A percentile compares a stretch with the other conserved stretches of the same genome.
Evolutionary conservation across 1,139 yeast genomes (phyloP).

Genomic region (Petasospora fabianii): DNA sequence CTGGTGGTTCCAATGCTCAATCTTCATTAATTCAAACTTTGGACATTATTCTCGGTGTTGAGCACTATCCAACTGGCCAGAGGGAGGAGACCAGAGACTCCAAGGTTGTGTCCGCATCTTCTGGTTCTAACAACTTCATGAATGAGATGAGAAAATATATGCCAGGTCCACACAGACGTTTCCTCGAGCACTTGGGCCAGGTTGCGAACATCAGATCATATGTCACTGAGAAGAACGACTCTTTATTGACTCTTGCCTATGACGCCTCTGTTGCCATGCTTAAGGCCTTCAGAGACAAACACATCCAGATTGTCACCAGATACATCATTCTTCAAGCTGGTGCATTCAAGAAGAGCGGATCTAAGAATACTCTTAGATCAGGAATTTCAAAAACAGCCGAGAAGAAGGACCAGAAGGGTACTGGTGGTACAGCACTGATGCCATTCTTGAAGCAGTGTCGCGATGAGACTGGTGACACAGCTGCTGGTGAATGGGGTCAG

Average conservation of each 20-base stretch:
- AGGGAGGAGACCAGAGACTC: conserved; percentile 34
- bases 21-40: conserved; percentile 83
- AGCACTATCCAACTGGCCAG: conserved; percentile 71
- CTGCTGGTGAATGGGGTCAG: conserved; percentile 88
- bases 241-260: conserved; percentile 66
- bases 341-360: conserved; percentile 47
- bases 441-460: conserved; percentile 94
- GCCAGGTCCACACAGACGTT: conserved; percentile 83
- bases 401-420: conserved; percentile 64
- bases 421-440: conserved; percentile 90
- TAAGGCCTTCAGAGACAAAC: conserved; percentile 85
- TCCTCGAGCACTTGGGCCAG: conserved; percentile 55
- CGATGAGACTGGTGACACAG: conserved; percentile 91
- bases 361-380: conserved; percentile 48
- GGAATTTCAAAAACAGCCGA: conserved; percentile 43
- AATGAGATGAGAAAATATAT: conserved; percentile 81
- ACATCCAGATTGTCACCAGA: conserved; percentile 86
- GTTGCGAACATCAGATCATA: conserved; percentile 61
- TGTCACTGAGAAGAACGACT: conserved; percentile 45
- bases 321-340: conserved; percentile 79
- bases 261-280: conserved; percentile 92
- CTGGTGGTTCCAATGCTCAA: conserved; percentile 96
- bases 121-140: conserved; percentile 57
- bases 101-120: conserved; percentile 27
- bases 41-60: conserved; percentile 71